Evolutionary conservation across 2,329 filamentous ascomycete species (phyloP).

Genomic region (Fusarium multiceps): DNA sequence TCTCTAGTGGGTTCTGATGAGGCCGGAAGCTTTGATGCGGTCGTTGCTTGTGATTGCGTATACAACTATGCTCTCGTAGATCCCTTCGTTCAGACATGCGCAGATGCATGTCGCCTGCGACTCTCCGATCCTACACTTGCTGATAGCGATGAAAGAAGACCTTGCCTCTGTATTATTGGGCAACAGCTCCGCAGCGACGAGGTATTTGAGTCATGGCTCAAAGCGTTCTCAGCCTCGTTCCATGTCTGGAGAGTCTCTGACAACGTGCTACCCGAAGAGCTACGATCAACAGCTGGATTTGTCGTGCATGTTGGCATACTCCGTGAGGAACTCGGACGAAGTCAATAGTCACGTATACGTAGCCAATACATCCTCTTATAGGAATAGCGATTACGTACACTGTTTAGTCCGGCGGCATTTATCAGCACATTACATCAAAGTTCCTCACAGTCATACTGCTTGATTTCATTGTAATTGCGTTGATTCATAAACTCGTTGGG

Average conservation of each 20-base stretch:
- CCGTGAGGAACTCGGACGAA: constrained; percentile 45
- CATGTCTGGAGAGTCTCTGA: constrained; percentile 81
- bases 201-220: constrained; percentile 86
- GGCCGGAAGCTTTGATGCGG: constrained; percentile 70
- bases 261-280: constrained; percentile 64
- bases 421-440: not conserved
- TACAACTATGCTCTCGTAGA: constrained; percentile 90
- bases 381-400: not conserved
- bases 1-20: constrained; percentile 52
- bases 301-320: constrained; percentile 83
- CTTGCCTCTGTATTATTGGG: constrained; percentile 82
- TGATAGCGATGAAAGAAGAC: constrained; percentile 41
- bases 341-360: not conserved
- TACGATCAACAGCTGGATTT: constrained; percentile 78
- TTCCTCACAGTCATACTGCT: constrained; percentile 19
- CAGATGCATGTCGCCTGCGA: constrained; percentile 75
- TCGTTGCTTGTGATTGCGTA: constrained; percentile 92
- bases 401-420: not conserved
- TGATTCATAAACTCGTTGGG: constrained; percentile 27
- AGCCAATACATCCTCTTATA: not conserved
- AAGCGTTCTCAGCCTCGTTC: constrained; percentile 74
- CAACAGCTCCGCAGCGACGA: constrained; percentile 89
- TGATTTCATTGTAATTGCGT: constrained; percentile 17
- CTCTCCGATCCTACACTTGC: constrained; percentile 24
- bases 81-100: constrained; percentile 85